Percentiles rank a stretch among this genome's conserved stretches.
Conservation (phyloP, 306 rosid species). For the Quercus dentata region DNA sequence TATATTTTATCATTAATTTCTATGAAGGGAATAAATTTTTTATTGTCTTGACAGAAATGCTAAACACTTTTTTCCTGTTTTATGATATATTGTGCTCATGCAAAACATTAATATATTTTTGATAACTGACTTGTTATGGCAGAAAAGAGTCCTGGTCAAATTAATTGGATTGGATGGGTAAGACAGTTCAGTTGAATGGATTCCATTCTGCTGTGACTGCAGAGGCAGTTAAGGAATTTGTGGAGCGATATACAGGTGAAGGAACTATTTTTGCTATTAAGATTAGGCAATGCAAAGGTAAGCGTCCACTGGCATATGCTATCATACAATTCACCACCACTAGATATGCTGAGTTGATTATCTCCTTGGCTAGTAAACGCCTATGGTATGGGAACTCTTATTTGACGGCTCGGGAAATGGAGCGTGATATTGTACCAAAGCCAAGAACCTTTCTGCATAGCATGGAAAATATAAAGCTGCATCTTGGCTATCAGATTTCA, state of each 20-base stretch:
- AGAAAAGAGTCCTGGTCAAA: background rate
- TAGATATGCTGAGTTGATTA: slow-evolving; percentile 30
- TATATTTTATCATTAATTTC: background rate
- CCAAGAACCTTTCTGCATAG: slow-evolving; percentile 38
- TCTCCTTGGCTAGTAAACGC: slow-evolving; percentile 10
- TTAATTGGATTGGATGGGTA: slow-evolving; percentile 41
- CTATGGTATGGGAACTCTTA: slow-evolving; percentile 29
- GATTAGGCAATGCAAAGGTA: slow-evolving; percentile 34
- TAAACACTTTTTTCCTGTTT: background rate
- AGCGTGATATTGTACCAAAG: slow-evolving; percentile 47
- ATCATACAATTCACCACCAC: slow-evolving; percentile 52
- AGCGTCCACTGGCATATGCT: slow-evolving; percentile 41
- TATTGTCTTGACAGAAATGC: background rate
- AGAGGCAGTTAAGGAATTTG: slow-evolving; percentile 23
- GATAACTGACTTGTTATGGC: background rate
- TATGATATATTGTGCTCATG: background rate
- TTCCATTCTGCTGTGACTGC: slow-evolving; percentile 38
- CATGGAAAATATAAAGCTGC: slow-evolving; percentile 33
- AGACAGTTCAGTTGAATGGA: slow-evolving; percentile 63
- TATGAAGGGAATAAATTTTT: background rate
- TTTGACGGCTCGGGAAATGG: slow-evolving; percentile 40
- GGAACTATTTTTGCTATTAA: slow-evolving; percentile 53
- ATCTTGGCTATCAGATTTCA: slow-evolving; percentile 71
- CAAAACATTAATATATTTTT: background rate
- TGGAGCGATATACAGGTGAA: slow-evolving; percentile 53